Base-by-base conservation (phyloP, 495 filamentous ascomycete genomes). In the Xylaria intraflava region DNA sequence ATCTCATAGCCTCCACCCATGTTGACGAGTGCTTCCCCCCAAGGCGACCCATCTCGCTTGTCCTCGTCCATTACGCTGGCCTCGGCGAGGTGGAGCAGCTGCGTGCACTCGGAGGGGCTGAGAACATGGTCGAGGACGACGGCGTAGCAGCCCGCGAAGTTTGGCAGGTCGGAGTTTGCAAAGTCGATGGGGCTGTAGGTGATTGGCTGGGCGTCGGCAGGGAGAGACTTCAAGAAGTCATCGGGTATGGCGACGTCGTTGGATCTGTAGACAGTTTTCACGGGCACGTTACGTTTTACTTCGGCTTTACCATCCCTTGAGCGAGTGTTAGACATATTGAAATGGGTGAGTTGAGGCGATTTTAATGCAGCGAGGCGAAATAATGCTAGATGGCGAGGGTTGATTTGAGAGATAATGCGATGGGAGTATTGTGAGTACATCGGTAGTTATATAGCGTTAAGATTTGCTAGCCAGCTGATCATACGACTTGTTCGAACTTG, bases 11-110 rank as follows among this genome's bases (percentile, higher is more conserved):
- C 84, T 27, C 62, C 62, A 22, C 87, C 87, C 43, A 81, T 64
- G 61, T 90, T 90, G 55, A 93, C 77, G 72, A 86, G 77, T 6
- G 85, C 86, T 6, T 77, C 74, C 23, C 73, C 66, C 85, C 85
- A 89, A 0, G 69, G 57, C 33, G 59, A 65, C 19, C 51, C 63
- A 46, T 52, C 55, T 12, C 29, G 38, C 43, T 50, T 38, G 29
- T 54, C 57, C n/a, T 48, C 46, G 26, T 45, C 59, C 12, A 58
- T 61, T 12, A 70, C 70, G 61, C 67, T 77, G 26, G 71, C 56
- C 63, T 87, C 83, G 31, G 85, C 83, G 16, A 83, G 64, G 9
- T 58, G 49, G 27, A 85, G 59, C 1, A 89, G 69, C 11, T 73
- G 65, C 0, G 71, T 65, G 71, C 85, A 88, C 71, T 88, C 86